Evolutionary conservation across 352 stramenopile species (phyloP).

Genomic region (Globisporangium irregulare): DNA sequence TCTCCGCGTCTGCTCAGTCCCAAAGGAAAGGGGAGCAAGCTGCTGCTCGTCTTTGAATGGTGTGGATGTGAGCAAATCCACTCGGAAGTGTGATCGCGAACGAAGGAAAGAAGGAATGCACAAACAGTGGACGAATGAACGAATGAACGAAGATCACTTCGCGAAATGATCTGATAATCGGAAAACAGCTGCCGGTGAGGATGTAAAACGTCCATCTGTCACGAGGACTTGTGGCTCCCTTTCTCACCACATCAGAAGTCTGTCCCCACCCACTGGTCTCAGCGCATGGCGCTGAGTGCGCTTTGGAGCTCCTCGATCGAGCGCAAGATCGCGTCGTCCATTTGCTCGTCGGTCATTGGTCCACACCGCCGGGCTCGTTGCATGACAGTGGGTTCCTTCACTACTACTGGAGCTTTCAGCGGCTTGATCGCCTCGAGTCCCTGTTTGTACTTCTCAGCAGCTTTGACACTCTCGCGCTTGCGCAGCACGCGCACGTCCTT

Average conservation of each 20-base stretch:
- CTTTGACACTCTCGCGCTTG: conserved; percentile 38
- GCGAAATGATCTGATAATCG: neutral
- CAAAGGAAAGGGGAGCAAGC: too few relatives aligned
- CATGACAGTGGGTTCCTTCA: neutral
- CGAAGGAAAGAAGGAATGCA: neutral
- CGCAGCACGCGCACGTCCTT: conserved; percentile 47
- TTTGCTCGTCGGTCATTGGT: conserved; percentile 12
- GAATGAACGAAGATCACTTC: neutral
- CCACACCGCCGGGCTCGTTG: neutral
- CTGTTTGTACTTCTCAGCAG: conserved; percentile 40
- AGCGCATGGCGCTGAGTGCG: neutral
- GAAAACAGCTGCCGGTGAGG: neutral
- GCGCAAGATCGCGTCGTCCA: conserved; percentile 21
- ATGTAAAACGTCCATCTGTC: neutral
- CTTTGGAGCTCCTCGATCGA: conserved; percentile 22
- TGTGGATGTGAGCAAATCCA: neutral
- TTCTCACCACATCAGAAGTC: neutral
- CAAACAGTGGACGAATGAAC: neutral
- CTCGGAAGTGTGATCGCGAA: too few relatives aligned
- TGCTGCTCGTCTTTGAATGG: too few relatives aligned
- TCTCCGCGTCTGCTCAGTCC: too few relatives aligned
- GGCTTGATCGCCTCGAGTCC: conserved; percentile 23
- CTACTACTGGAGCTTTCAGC: neutral
- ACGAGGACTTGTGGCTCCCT: neutral
- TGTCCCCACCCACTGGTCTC: neutral